These are phyloP conservation scores for Leccinum pellstonianum DNA, from an alignment of 768 basidiomycete species.

Conservation along the genomic window DNA sequence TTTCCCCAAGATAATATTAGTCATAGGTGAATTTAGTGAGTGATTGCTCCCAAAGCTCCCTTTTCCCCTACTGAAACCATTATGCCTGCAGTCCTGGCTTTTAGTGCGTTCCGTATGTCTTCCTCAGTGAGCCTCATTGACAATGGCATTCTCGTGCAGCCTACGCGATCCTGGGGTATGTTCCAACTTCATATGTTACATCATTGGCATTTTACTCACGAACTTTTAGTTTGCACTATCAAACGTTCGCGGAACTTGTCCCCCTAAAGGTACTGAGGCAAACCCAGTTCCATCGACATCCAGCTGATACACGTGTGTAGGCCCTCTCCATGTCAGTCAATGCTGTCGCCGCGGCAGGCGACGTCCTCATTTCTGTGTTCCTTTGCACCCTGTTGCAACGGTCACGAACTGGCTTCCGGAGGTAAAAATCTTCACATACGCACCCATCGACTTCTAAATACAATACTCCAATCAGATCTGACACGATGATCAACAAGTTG, in stretches of 20 bases:
- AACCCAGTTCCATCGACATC: too few relatives aligned
- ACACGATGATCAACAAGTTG: constrained; percentile 54
- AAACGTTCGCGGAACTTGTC: constrained; percentile 47
- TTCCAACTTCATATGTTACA: constrained; percentile 3
- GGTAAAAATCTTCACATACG: constrained; percentile 19
- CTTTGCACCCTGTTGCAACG: constrained; percentile 39
- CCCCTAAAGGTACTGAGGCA: constrained; percentile 41
- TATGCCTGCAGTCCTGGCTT: constrained; percentile 26
- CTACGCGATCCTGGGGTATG: constrained; percentile 39
- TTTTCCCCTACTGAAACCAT: constrained; percentile 8
- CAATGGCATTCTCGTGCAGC: constrained; percentile 26
- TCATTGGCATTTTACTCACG: not conserved
- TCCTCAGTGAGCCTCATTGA: constrained; percentile 4
- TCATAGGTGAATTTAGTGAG: constrained; percentile 44
- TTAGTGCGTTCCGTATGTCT: constrained; percentile 30
- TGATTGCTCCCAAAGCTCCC: not conserved
- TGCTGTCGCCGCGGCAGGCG: not conserved
- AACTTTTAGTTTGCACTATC: constrained; percentile 36
- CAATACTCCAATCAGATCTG: constrained; percentile 32
- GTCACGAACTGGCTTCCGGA: constrained; percentile 54
- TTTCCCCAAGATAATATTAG: constrained; percentile 27
- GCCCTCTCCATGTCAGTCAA: not conserved
- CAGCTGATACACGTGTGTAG: not conserved
- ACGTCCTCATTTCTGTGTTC: not conserved
- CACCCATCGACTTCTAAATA: not conserved